These are phyloP conservation scores for Dillenia suffruticosa DNA, from an alignment of 164 flowering plant species.

Conservation along the genomic window DNA sequence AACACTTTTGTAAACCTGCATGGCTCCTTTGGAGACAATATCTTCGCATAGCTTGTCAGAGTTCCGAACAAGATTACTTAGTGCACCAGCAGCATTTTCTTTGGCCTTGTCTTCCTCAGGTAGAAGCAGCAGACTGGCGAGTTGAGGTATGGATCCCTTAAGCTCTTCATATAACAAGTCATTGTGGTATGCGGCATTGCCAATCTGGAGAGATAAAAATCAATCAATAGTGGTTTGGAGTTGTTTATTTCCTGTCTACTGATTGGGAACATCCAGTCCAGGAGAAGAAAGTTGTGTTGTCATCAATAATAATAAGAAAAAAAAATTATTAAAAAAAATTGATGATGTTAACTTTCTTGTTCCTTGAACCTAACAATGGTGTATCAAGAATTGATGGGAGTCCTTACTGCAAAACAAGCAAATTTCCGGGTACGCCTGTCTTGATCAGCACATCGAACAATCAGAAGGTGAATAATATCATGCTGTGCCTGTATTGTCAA, in stretches of 20 bases:
- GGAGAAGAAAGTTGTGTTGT: no score
- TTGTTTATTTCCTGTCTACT: no score
- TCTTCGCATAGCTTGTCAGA: conserved; percentile 86
- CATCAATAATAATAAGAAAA: no score
- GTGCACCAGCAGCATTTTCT: conserved; percentile 97
- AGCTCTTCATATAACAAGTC: conserved; percentile 87
- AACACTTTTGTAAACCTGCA: conserved; percentile 55
- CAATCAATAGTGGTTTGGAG: not conserved
- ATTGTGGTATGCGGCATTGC: conserved; percentile 96
- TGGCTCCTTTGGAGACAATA: conserved; percentile 82
- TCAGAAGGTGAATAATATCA: conserved; percentile 56
- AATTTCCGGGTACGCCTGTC: conserved; percentile 92
- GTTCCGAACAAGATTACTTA: conserved; percentile 93
- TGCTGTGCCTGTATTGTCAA: conserved; percentile 48
- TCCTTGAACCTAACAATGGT: not conserved
- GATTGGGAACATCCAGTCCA: no score
- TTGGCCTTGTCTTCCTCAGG: conserved; percentile 93
- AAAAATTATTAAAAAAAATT: no score
- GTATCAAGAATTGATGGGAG: not conserved
- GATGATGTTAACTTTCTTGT: no score
- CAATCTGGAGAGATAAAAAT: conserved; percentile 54
- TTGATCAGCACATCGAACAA: conserved; percentile 86
- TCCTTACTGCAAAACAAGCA: conserved; percentile 94
- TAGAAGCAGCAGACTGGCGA: conserved; percentile 57
- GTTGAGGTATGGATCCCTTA: conserved; percentile 77